Percentiles rank a stretch among this genome's conserved stretches.
Conservation (phyloP, 345 rosid genomes). For the Kernera saxatilis region DNA sequence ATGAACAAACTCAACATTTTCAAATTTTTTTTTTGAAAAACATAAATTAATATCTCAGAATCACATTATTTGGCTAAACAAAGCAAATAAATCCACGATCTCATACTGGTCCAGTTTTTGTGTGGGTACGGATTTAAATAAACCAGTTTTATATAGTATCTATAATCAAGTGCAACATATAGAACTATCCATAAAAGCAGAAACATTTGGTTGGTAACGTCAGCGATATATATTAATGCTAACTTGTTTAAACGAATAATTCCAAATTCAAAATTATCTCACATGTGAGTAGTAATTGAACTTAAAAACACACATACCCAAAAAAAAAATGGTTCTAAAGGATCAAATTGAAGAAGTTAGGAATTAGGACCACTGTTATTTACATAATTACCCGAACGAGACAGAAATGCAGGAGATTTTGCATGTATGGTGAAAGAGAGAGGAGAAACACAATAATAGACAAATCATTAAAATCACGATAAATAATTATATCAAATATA, state of each 20-base stretch:
- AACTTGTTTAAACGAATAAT: neutral
- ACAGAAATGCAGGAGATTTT: constrained; percentile 29
- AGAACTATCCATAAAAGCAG: constrained; percentile 35
- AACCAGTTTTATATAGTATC: constrained; percentile 21
- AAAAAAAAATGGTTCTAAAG: neutral
- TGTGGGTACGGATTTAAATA: neutral
- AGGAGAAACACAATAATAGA: constrained; percentile 31
- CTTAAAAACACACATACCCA: neutral
- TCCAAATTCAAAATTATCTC: constrained; percentile 1
- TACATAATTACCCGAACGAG: constrained; percentile 30
- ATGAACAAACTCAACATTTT: neutral
- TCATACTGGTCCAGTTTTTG: constrained; percentile 12
- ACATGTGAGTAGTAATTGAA: constrained; percentile 23
- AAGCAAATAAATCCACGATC: neutral
- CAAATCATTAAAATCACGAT: constrained; percentile 31
- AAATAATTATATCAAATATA: neutral
- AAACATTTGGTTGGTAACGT: constrained; percentile 36
- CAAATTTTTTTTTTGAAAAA: neutral
- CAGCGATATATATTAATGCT: constrained; percentile 28
- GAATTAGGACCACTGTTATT: constrained; percentile 25
- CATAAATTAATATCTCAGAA: neutral
- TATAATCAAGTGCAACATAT: constrained; percentile 28
- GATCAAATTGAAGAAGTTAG: neutral
- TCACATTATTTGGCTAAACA: neutral
- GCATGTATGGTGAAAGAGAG: constrained; percentile 27